Base-by-base conservation (phyloP, 495 filamentous ascomycete genomes). In the Cercophora samala region DNA sequence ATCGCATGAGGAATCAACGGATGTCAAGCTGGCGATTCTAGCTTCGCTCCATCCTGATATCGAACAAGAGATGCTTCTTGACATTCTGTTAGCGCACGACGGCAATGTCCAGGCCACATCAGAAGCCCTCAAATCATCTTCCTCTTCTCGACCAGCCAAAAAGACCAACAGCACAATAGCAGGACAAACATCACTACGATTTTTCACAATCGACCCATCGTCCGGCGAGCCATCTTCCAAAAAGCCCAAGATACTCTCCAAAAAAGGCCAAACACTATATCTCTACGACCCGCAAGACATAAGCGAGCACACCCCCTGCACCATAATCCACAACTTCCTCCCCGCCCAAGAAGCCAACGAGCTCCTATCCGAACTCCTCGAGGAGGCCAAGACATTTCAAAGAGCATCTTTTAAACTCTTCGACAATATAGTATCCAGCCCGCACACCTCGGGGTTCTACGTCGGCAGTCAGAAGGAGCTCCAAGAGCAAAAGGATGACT, bases 321-420 rank as follows among this genome's bases (percentile, higher is more conserved):
- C 90, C 9, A 89, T 97, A 69, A 88, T 97, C 71, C 93, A 93
- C 78, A 94, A 96, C 72, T 97, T 97, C 73, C 83, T 98, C 0
- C 88, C 91, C 0, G 15, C 82, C 0, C 80, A 87, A 8, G 83
- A 89, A 60, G 94, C 94, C 21, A 88, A 91, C 62, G 76, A 80
- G 4, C 85, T 98, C 13, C 83, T 97, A 0, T 69, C 77, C 2
- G 93, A 97, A 72, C 81, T 97, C 21, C 81, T 97, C 0, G 78
- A 84, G 18, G 92, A 97, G 78, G 85, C 90, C 1, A 76, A 83
- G n/a, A 85, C 91, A 0, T 97, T 93, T 74, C 80, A 86, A 54
- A 85, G 84, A 64, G 85, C 86, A 26, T 86, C 85, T 1, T 97
- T 97, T 70, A 90, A 92, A 69, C 79, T 98, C 6, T 98, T 98